These are phyloP conservation scores for Calocybe indica DNA, from an alignment of 768 basidiomycete species.

Conservation along the genomic window DNA sequence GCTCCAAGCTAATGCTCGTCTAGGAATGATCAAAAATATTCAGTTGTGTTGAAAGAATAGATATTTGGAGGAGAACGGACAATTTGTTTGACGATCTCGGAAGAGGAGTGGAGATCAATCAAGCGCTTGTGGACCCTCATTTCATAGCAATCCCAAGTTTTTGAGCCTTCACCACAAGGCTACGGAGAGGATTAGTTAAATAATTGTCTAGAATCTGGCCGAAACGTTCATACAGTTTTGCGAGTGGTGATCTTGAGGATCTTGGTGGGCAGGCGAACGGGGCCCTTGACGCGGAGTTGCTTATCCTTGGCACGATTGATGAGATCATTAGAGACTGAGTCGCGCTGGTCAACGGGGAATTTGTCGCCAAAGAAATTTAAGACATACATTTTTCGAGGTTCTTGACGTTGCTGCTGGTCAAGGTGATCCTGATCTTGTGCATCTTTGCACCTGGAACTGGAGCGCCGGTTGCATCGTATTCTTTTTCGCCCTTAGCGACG, in stretches of 20 bases:
- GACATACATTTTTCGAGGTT: slow-evolving; percentile 95
- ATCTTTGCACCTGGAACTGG: slow-evolving; percentile 83
- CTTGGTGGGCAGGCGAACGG: slow-evolving; percentile 98
- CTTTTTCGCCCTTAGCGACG: slow-evolving; percentile 98
- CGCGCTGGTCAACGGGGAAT: neutral
- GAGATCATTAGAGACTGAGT: slow-evolving; percentile 86
- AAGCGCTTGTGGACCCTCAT: slow-evolving; percentile 99
- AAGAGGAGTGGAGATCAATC: slow-evolving; percentile 97
- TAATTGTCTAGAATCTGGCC: neutral
- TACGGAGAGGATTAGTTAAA: slow-evolving; percentile 22
- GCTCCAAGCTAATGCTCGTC: slow-evolving; percentile 98
- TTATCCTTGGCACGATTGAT: slow-evolving; percentile 99
- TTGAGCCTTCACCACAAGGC: slow-evolving; percentile 99
- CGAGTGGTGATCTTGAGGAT: slow-evolving; percentile 98
- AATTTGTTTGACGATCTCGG: slow-evolving; percentile 99
- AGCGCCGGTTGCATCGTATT: slow-evolving; percentile 91
- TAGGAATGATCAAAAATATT: slow-evolving; percentile 23
- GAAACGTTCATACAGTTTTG: slow-evolving; percentile 71
- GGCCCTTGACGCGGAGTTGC: slow-evolving; percentile 98
- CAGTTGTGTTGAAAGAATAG: neutral
- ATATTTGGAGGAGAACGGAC: slow-evolving; percentile 44
- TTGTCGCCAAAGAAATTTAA: neutral
- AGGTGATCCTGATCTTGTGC: slow-evolving; percentile 99
- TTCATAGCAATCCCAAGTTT: slow-evolving; percentile 99
- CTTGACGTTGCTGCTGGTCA: slow-evolving; percentile 96